These are phyloP conservation scores for Moricandia moricandioides DNA, from an alignment of 345 rosid genomes.

Conservation along the genomic window DNA sequence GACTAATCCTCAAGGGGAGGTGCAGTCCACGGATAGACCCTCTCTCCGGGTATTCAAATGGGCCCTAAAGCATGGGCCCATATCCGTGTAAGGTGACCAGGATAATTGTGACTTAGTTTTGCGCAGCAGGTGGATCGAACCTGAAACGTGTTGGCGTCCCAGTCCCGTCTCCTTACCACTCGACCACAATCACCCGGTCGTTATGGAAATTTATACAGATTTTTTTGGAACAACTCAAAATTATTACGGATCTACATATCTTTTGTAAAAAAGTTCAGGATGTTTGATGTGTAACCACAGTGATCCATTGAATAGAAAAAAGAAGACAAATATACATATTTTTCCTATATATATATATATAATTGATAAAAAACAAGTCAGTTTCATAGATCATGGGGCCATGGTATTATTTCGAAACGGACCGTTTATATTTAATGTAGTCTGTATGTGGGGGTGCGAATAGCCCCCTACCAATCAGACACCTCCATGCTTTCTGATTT, in stretches of 20 bases:
- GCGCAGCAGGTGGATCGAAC: too few species aligned
- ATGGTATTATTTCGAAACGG: constrained; percentile 20
- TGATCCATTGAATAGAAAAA: not conserved
- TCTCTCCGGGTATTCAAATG: too few species aligned
- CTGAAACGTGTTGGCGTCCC: too few species aligned
- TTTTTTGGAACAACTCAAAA: not conserved
- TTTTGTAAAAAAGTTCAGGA: not conserved
- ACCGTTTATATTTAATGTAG: constrained; percentile 23
- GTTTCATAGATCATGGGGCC: constrained; percentile 20
- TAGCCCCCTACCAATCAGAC: constrained; percentile 37
- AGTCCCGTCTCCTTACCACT: too few species aligned
- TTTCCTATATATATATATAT: too few species aligned
- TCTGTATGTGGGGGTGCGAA: constrained; percentile 10
- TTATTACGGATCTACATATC: not conserved
- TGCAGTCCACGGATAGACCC: too few species aligned
- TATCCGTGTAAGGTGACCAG: too few species aligned
- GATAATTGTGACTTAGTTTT: too few species aligned
- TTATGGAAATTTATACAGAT: not conserved
- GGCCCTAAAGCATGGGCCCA: too few species aligned
- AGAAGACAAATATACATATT: not conserved
- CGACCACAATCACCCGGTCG: too few species aligned
- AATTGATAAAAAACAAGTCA: not conserved
- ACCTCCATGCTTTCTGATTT: constrained; percentile 37
- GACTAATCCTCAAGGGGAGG: too few species aligned
- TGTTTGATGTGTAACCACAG: not conserved